Conservation (phyloP, 331 rosid genomes). For the Malus hybrid region DNA sequence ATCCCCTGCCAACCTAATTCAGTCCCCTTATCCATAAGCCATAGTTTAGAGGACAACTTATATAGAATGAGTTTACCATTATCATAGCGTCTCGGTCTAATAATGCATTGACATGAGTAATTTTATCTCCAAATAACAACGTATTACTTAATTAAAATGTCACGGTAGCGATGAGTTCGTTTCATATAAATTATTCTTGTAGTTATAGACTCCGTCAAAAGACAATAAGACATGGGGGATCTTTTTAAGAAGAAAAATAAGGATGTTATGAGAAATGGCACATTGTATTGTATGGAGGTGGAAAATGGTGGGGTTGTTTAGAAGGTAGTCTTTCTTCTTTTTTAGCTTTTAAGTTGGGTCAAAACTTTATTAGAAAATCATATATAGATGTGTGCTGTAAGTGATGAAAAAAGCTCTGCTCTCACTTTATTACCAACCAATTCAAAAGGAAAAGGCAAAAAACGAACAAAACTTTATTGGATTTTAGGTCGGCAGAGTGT, state of each 20-base stretch:
- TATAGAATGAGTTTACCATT: too few species aligned
- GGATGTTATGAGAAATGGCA: not conserved
- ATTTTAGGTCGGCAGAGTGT: not conserved
- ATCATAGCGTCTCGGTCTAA: too few species aligned
- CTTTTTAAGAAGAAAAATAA: not conserved
- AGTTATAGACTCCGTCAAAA: too few species aligned
- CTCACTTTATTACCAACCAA: too few species aligned
- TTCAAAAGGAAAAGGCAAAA: not conserved
- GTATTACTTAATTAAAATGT: too few species aligned
- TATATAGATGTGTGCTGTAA: not conserved
- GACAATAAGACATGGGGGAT: not conserved
- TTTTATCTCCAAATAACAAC: too few species aligned
- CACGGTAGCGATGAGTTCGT: too few species aligned
- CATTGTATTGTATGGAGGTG: not conserved
- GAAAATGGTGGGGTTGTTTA: not conserved
- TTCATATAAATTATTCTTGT: too few species aligned
- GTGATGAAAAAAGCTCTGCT: not conserved
- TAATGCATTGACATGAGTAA: too few species aligned
- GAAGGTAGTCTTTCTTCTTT: not conserved
- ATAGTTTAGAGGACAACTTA: too few species aligned
- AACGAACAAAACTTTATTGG: not conserved
- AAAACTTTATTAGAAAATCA: not conserved
- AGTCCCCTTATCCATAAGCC: too few species aligned
- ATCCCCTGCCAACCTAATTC: constrained; percentile 6
- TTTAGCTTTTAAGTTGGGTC: not conserved